Evolutionary conservation across 768 basidiomycete species (phyloP).

Genomic region (Suillus ampliporus): DNA sequence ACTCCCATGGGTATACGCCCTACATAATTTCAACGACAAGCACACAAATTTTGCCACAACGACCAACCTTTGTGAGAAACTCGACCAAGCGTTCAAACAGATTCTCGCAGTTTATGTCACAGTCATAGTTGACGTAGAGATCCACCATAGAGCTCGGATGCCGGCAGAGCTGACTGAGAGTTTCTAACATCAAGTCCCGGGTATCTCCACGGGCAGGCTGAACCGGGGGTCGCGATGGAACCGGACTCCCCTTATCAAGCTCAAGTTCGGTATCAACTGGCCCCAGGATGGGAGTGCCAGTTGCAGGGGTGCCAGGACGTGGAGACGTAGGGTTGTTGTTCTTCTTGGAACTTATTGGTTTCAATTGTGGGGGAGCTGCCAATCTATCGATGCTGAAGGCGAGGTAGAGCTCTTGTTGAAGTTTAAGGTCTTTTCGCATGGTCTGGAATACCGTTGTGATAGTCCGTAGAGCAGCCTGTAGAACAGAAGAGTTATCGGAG

Average conservation of each 20-base stretch:
- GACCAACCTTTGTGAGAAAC: constrained; percentile 82
- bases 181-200: constrained; percentile 89
- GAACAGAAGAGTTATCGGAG: constrained; percentile 81
- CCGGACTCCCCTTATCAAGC: constrained; percentile 51
- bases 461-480: constrained; percentile 82
- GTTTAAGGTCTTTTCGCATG: constrained; percentile 83
- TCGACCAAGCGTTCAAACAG: constrained; percentile 88
- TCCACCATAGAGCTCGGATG: constrained; percentile 95
- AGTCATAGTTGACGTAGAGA: constrained; percentile 95
- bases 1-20: constrained; percentile 81
- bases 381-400: constrained; percentile 94
- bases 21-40: constrained; percentile 35
- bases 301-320: constrained; percentile 54
- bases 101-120: constrained; percentile 96
- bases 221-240: constrained; percentile 63
- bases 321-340: constrained; percentile 48
- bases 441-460: constrained; percentile 89
- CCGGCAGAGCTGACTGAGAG: constrained; percentile 78
- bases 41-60: not conserved
- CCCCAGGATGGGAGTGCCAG: constrained; percentile 49
- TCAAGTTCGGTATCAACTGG: constrained; percentile 46
- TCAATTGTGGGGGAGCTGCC: constrained; percentile 55
- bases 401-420: constrained; percentile 95
- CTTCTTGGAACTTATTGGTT: constrained; percentile 39
- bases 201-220: constrained; percentile 86